A percentile compares a stretch with the other conserved stretches of the same genome.
Evolutionary conservation across 2,329 filamentous ascomycete genomes (phyloP).

Genomic region (Emmonsia crescens): DNA sequence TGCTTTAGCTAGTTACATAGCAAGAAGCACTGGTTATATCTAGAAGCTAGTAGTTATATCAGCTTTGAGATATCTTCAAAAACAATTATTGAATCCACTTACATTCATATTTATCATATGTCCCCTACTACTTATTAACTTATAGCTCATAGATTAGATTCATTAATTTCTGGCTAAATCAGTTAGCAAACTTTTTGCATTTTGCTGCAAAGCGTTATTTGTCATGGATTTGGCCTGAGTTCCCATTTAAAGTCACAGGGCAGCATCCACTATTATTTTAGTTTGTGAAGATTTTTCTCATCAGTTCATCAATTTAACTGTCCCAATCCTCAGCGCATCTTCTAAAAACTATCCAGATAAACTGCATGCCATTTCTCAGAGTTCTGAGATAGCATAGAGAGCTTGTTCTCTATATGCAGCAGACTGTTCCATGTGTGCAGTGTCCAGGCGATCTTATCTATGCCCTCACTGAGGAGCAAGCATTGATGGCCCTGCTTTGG

Average conservation of each 20-base stretch:
- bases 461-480: no score
- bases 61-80: background rate
- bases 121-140: no score
- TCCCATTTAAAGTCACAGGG: background rate
- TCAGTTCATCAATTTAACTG: background rate
- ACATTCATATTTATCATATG: no score
- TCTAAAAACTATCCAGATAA: background rate
- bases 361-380: no score
- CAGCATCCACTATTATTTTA: no score
- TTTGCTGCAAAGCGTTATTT: background rate
- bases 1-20: no score
- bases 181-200: background rate
- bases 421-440: no score
- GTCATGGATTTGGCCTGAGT: background rate
- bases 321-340: background rate
- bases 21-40: background rate
- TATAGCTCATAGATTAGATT: no score
- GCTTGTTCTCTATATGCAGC: no score
- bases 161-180: background rate
- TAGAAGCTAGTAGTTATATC: background rate
- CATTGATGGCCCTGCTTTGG: no score
- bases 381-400: no score
- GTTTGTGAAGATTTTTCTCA: background rate
- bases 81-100: background rate
- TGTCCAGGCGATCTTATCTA: no score